Base-by-base conservation (phyloP, 202 grass and related monocot genomes). In the Zoysia matrella region DNA sequence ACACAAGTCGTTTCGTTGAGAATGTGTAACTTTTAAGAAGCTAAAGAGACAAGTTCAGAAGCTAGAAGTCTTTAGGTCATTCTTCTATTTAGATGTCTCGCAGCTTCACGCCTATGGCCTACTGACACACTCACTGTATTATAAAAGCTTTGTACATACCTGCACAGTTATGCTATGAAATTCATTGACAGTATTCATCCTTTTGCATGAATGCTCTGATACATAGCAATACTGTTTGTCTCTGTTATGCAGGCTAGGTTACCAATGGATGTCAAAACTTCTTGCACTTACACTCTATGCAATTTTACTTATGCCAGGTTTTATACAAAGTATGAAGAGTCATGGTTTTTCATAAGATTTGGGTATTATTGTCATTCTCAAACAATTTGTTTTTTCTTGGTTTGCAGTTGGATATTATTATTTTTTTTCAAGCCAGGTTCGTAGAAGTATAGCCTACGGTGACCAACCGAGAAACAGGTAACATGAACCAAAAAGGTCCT, bases 361-460 rank as follows among this genome's bases (percentile, higher is more conserved):
- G 15, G 1, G 8, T 63, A 52, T 55, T 52, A 62, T 77, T 11
- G 8, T n/a, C 48, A 72, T 72, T 83, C 16, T 85, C 83, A 86
- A 84, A 69, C 11, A 51, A 36, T 36, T 36, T 36, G 12, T 36
- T 3, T 36, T 3, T 89, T 70, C 14, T 83, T 54, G 55, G 55
- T 44, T 63, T 88, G 76, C 87, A 99, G 96, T 99, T 77, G 96
- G 87, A 81, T 99, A 94, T 82, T 95, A 99, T 72, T 99, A 99
- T 93, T 99, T 95, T 77, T 95, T 95, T 83, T 99, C 96, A 39
- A 92, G 74, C 62, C 30, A 36, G 30, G 30, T 36, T 36, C 30
- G 30, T 36, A 36, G 30, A 36, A 36, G 30, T 36, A 36, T 89
- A 36, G 89, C 95, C 13, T 99, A 99, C 45, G 96, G 96, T 65